These are phyloP conservation scores for Xylaria polymorpha DNA, from an alignment of 2,329 filamentous ascomycete species.

Conservation along the genomic window DNA sequence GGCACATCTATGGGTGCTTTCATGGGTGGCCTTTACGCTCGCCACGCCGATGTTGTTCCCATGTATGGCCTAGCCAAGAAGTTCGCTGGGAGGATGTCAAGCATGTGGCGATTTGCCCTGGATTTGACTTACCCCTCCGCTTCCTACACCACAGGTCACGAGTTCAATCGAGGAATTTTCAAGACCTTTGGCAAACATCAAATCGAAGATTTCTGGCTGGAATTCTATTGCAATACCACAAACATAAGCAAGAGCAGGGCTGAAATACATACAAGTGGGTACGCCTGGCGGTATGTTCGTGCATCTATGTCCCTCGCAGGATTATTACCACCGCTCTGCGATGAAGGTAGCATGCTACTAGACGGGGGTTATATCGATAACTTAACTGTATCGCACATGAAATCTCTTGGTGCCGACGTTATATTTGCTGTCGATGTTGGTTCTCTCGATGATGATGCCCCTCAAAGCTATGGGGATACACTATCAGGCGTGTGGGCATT, in stretches of 20 bases:
- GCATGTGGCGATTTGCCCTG: conserved; percentile 97
- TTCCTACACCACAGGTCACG: conserved; percentile 97
- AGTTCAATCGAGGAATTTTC: conserved; percentile 99
- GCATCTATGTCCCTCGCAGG: conserved; percentile 98
- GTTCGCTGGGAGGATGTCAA: conserved; percentile 98
- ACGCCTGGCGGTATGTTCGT: conserved; percentile 96
- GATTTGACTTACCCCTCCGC: conserved; percentile 96
- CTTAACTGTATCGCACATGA: conserved; percentile 96
- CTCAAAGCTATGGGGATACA: conserved; percentile 92
- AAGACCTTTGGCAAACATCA: conserved; percentile 97
- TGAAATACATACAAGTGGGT: conserved; percentile 95
- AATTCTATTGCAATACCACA: conserved; percentile 99
- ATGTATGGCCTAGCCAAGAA: conserved; percentile 98
- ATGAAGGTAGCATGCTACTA: conserved; percentile 95
- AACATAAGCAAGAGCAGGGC: conserved; percentile 95
- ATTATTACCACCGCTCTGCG: conserved; percentile 90
- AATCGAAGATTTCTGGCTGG: conserved; percentile 99
- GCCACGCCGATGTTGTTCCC: conserved; percentile 94
- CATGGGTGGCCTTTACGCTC: conserved; percentile 93
- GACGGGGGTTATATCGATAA: conserved; percentile 99
- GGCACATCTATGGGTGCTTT: conserved; percentile 97
- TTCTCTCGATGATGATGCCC: conserved; percentile 88
- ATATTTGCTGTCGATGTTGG: conserved; percentile 98
- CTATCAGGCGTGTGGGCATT: conserved; percentile 96
- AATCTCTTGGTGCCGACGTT: conserved; percentile 87